Conservation (phyloP, 768 basidiomycete species). For the Fibroporia radiculosa region DNA sequence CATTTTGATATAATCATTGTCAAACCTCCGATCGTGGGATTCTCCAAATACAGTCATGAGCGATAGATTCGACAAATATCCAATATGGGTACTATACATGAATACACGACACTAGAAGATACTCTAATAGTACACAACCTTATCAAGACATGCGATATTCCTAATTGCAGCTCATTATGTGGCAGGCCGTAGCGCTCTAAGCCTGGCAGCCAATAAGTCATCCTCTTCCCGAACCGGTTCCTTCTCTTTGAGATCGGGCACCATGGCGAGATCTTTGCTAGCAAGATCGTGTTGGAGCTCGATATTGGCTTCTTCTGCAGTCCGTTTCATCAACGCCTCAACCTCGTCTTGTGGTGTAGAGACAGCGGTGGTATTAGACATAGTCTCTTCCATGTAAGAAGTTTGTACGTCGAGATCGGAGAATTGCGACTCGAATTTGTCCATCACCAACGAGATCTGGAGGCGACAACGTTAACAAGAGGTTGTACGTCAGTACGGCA, state of each 20-base stretch:
- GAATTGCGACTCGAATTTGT: slow-evolving; percentile 97
- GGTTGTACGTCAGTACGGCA: not conserved
- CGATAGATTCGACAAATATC: too few relatives aligned
- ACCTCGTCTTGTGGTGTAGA: slow-evolving; percentile 97
- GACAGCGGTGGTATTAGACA: slow-evolving; percentile 86
- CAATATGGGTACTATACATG: not conserved
- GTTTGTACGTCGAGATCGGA: slow-evolving; percentile 97
- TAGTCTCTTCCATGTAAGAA: slow-evolving; percentile 95
- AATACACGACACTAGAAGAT: slow-evolving; percentile 8
- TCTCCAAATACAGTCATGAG: too few relatives aligned
- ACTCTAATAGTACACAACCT: slow-evolving; percentile 2
- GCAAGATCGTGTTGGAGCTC: slow-evolving; percentile 90
- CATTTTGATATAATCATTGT: too few relatives aligned
- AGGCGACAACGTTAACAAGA: not conserved
- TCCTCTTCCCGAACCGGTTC: slow-evolving; percentile 67
- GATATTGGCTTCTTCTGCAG: slow-evolving; percentile 95
- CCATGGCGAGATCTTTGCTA: slow-evolving; percentile 44
- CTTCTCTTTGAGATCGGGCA: slow-evolving; percentile 47
- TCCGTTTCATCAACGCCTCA: slow-evolving; percentile 84
- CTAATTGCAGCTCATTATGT: slow-evolving; percentile 27
- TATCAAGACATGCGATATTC: slow-evolving; percentile 6
- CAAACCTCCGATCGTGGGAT: too few relatives aligned
- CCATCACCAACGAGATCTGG: slow-evolving; percentile 97
- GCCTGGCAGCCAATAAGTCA: slow-evolving; percentile 70
- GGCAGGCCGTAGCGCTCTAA: slow-evolving; percentile 82